These are phyloP conservation scores for Elongisporangium anandrum DNA, from an alignment of 352 stramenopile genomes.

Conservation along the genomic window DNA sequence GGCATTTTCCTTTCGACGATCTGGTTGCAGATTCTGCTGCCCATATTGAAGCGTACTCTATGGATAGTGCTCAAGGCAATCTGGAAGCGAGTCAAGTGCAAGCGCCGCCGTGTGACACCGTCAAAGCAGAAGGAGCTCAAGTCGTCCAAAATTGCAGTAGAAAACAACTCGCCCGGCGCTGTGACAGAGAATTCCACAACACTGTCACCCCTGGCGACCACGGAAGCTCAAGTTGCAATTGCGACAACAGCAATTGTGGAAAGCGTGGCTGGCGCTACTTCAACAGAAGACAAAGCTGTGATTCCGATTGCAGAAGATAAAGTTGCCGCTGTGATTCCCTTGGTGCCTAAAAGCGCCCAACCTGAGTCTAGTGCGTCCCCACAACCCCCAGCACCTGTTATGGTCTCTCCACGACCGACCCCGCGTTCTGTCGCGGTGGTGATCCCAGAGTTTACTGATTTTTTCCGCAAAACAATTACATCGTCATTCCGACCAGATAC, in stretches of 20 bases:
- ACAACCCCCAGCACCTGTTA: not conserved
- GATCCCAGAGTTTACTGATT: conserved; percentile 66
- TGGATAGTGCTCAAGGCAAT: conserved; percentile 23
- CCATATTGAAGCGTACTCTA: conserved; percentile 38
- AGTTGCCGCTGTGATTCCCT: not conserved
- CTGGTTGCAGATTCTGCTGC: conserved; percentile 43
- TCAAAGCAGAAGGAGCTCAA: conserved; percentile 11
- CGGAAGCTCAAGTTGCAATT: not conserved
- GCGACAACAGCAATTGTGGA: not conserved
- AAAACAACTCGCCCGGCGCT: not conserved
- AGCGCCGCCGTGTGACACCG: not conserved
- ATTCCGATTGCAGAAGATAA: not conserved
- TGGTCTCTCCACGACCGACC: not conserved
- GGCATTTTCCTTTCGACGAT: conserved; percentile 59
- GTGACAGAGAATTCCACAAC: not conserved
- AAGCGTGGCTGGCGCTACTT: not conserved
- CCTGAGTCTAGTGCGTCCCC: not conserved
- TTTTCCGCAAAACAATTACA: conserved; percentile 56
- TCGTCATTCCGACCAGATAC: conserved; percentile 37
- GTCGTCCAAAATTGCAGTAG: not conserved
- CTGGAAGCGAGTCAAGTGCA: conserved; percentile 20
- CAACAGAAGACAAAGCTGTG: too few relatives aligned
- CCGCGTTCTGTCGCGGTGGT: conserved; percentile 9
- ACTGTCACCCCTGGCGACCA: not conserved
- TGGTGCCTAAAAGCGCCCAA: not conserved